phyloP scores from a whole-genome alignment of 2,329 filamentous ascomycete genomes.

The Diaporthe batatas region DNA sequence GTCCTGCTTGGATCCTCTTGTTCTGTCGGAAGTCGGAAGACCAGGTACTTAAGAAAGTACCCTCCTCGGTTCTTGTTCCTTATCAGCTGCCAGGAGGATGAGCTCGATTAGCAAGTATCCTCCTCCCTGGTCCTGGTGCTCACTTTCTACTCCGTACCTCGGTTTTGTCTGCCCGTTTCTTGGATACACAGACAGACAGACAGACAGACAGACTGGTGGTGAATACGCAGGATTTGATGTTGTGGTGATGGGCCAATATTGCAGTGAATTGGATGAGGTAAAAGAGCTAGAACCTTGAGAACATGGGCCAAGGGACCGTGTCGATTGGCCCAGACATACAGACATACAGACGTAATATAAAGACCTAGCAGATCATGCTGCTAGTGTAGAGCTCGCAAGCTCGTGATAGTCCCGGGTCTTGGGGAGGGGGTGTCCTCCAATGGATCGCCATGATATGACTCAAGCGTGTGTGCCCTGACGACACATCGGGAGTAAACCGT shows the following conservation, averaged over 20 bases:
- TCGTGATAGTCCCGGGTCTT: slow-evolving; percentile 10
- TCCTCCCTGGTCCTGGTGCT: neutral
- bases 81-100: slow-evolving; percentile 10
- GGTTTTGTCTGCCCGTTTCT: neutral
- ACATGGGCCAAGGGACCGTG: neutral
- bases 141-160: neutral
- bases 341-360: neutral
- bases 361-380: slow-evolving; percentile 3
- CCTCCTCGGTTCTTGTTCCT: neutral
- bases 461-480: slow-evolving; percentile 1
- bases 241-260: neutral
- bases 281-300: neutral
- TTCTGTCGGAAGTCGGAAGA: neutral
- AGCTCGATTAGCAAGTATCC: slow-evolving; percentile 3
- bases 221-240: neutral
- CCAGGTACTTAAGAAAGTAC: no score
- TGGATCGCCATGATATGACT: slow-evolving; percentile 29
- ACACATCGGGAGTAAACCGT: slow-evolving; percentile 4
- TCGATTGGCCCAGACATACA: neutral
- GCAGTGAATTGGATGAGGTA: neutral
- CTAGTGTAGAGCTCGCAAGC: slow-evolving; percentile 29
- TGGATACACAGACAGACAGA: neutral
- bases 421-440: neutral
- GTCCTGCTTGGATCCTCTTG: neutral
- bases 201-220: neutral